Conservation (phyloP, 1,139 yeast species). For the Meyerozyma sp. region DNA sequence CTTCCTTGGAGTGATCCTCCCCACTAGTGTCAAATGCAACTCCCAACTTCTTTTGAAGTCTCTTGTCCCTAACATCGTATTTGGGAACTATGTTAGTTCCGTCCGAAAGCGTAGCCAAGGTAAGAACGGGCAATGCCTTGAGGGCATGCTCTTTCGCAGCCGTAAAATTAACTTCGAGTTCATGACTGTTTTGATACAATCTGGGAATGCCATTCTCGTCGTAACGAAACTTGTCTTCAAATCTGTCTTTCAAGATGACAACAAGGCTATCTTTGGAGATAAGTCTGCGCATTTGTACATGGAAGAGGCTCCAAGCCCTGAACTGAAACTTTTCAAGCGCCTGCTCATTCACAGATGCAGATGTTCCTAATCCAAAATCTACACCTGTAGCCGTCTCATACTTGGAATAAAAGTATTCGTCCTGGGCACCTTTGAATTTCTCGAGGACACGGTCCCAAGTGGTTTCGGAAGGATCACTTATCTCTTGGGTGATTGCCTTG, state of each 20-base stretch:
- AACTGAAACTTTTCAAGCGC: conserved; percentile 42
- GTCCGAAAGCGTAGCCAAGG: conserved; percentile 50
- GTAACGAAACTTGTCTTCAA: conserved; percentile 79
- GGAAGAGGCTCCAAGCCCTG: conserved; percentile 63
- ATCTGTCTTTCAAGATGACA: conserved; percentile 56
- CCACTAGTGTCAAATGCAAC: conserved; percentile 5
- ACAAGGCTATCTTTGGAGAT: conserved; percentile 56
- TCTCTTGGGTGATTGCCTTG: conserved; percentile 33
- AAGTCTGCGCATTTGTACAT: conserved; percentile 53
- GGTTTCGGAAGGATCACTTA: conserved; percentile 37
- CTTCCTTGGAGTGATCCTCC: conserved; percentile 25
- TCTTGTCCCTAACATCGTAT: conserved; percentile 32
- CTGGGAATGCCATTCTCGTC: conserved; percentile 80
- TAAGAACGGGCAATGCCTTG: conserved; percentile 52
- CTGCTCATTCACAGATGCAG: conserved; percentile 32
- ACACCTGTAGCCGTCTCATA: conserved; percentile 17
- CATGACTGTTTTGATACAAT: conserved; percentile 70
- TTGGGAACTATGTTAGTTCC: conserved; percentile 58
- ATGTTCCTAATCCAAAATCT: conserved; percentile 65
- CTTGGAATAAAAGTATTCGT: conserved; percentile 13
- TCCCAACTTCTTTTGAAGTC: conserved; percentile 13
- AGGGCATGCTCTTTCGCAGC: conserved; percentile 56
- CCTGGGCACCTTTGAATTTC: conserved; percentile 40
- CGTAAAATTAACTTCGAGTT: conserved; percentile 63
- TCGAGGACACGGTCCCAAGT: conserved; percentile 60